Conservation (phyloP, 495 filamentous ascomycete genomes). For the Trypethelium eluteriae region DNA sequence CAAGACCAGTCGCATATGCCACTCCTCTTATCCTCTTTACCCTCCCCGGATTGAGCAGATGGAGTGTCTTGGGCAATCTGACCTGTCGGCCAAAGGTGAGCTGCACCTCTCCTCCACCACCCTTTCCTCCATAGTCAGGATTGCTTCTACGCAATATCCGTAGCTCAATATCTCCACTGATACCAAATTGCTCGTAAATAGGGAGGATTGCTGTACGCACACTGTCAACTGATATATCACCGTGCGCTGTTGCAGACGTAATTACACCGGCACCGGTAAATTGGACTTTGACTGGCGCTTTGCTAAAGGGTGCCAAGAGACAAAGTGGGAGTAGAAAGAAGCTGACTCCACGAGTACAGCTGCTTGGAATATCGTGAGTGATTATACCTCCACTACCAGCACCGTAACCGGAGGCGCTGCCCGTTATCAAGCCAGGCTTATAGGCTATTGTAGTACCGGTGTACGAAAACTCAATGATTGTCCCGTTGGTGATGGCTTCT, state of each 20-base stretch:
- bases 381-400: constrained; percentile 62
- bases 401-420: constrained; percentile 58
- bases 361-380: constrained; percentile 66
- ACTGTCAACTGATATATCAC: constrained; percentile 83
- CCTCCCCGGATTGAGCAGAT: constrained; percentile 73
- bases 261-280: constrained; percentile 92
- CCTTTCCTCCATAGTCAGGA: constrained; percentile 59
- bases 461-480: constrained; percentile 85
- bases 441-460: constrained; percentile 89
- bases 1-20: constrained; percentile 83
- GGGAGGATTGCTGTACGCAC: constrained; percentile 90
- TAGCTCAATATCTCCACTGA: constrained; percentile 78
- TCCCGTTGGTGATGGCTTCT: constrained; percentile 91
- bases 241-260: constrained; percentile 68
- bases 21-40: constrained; percentile 88
- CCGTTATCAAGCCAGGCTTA: constrained; percentile 84
- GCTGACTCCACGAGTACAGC: constrained; percentile 70
- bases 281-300: constrained; percentile 75
- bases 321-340: constrained; percentile 89
- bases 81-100: constrained; percentile 86
- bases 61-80: constrained; percentile 85
- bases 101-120: constrained; percentile 87
- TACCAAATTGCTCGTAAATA: constrained; percentile 81
- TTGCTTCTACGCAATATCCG: constrained; percentile 74
- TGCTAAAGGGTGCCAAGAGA: constrained; percentile 87